Base-by-base conservation (phyloP, 495 filamentous ascomycete species). In the Trypethelium eluteriae region DNA sequence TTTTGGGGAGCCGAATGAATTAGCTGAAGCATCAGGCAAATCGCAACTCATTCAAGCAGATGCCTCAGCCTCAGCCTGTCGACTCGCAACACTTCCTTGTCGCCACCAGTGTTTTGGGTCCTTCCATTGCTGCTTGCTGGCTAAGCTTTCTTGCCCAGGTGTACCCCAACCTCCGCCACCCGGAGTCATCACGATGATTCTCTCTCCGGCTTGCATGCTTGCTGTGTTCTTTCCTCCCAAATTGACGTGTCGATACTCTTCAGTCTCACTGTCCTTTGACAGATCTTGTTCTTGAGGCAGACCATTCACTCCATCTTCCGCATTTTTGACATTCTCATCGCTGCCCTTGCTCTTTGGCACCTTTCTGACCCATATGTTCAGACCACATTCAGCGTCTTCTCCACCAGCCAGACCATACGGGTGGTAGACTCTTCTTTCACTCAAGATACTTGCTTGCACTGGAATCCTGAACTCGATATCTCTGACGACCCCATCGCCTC, bases 381-480 rank as follows among this genome's bases (percentile, higher is more conserved):
- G 70, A 0, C 93, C 94, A 46, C 88, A 85, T 73, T 84, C 75
- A 0, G 86, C 93, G 69, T 93, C 86, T 70, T 88, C 88, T 0
- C 94, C 93, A n/a, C 93, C 93, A 32, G 84, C 86, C 62, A 97
- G 80, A 0, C 94, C 94, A 72, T 96, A 98, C 7, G 94, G 94
- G 36, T 85, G 83, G 71, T 92, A 92, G 0, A 96, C 91, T 16
- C 94, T 79, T 36, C 94, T 79, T 79, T 98, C 94, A 64, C 86
- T 90, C 47, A 98, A 76, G 67, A 98, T 97, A 5, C 88, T 92
- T 16, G 90, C 90, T 73, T 96, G 89, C 67, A 97, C 84, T 0
- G 91, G 89, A 34, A 92, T 86, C 25, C 93, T 82, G 79, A 98
- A 96, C 78, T 98, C 94, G 64, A 98, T 96, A 70, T 98, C 94